Evolutionary conservation across 2,329 filamentous ascomycete species (phyloP), one percentile per base, ranked within the genome.

Genomic region (Ascochyta rabiei): DNA sequence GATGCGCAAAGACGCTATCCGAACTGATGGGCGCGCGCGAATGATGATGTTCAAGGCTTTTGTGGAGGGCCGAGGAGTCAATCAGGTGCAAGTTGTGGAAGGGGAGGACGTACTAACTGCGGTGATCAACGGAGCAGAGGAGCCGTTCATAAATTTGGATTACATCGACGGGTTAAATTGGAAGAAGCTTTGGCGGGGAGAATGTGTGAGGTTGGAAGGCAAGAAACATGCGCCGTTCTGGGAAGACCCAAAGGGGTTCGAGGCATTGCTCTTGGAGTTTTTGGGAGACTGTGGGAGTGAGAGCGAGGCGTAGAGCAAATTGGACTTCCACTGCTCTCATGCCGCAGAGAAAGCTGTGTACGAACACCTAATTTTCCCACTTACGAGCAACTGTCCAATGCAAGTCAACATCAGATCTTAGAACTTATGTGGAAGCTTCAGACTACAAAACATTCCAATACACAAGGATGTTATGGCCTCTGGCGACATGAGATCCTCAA

Each of bases 181-280:
- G 61, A 61, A 45, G 48, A 67, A 53, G 13, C 44, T 73, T 26
- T 72, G 70, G 70, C 60, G 56, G 41, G 64, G 63, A 1, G 55
- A 64, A 55, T 68, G 63, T 42, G n/a, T 70, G 6, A 48, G 61
- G 21, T n/a, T 73, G 41, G 54, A 65, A 12, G 66, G 67, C 3
- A 44, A 60, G 50, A 50, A 60, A 30, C 71, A 73, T 60, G 66
- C 69, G 35, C 70, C 70, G 7, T 73, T 73, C 41, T 73, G 67
- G 66, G 71, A 69, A 46, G 55, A 60, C 45, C 61, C 63, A 9
- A 28, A 40, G 15, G 45, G 33, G 6, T 67, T 64, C 35, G 63
- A 62, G 47, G 34, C 16, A 23, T 8, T 66, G 8, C 37, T 70
- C 13, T 18, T 46, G 38, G 58, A 65, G 37, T 69, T 69, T 37